Conservation (phyloP, 805 yeast genomes). For the Saccharomyces cerevisiae region DNA sequence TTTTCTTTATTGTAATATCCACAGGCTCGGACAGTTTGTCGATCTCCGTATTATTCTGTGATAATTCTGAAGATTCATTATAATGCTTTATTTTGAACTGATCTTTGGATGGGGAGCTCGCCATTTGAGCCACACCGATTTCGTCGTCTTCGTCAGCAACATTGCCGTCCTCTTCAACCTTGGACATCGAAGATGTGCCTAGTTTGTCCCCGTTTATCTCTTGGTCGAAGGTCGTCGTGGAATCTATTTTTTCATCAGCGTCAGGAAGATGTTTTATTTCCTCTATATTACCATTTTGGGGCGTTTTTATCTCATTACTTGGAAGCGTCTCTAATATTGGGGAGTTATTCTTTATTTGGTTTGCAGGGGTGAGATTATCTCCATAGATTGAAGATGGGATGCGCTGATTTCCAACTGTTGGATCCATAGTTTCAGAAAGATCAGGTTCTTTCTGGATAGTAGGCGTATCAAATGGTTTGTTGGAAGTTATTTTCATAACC, state of each 20-base stretch:
- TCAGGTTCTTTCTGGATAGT: neutral
- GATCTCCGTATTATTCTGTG: constrained; percentile 1
- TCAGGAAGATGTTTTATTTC: neutral
- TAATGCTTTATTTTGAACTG: constrained; percentile 10
- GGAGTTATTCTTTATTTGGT: neutral
- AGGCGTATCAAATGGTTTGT: neutral
- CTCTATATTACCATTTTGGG: neutral
- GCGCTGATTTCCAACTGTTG: neutral
- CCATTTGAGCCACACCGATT: constrained; percentile 15
- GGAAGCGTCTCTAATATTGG: neutral
- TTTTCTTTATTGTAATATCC: neutral
- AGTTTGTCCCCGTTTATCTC: neutral
- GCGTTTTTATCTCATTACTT: neutral
- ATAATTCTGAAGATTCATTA: constrained; percentile 6
- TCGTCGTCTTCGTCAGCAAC: constrained; percentile 9
- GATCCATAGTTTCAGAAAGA: neutral
- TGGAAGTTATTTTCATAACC: neutral
- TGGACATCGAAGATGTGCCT: neutral
- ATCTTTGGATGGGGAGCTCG: constrained; percentile 16
- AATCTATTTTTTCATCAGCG: neutral
- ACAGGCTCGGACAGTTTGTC: constrained; percentile 1
- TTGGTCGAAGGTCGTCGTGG: neutral
- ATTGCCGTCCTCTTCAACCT: neutral
- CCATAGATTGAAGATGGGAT: neutral
- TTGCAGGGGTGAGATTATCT: neutral